Evolutionary conservation across 345 rosid genomes (phyloP).

Genomic region (Brassica incana): DNA sequence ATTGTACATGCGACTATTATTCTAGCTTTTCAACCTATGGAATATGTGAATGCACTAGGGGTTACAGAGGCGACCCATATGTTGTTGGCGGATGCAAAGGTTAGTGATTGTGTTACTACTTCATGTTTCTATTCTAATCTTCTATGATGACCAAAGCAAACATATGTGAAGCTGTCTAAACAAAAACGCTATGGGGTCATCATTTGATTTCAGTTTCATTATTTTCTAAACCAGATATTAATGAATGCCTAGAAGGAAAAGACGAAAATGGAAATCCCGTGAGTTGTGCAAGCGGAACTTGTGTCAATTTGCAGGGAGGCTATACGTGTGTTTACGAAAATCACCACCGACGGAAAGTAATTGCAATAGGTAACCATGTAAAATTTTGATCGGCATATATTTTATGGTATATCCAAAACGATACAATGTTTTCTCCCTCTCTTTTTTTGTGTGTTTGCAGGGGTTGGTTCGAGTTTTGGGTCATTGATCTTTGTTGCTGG

Average conservation of each 20-base stretch:
- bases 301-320: not conserved
- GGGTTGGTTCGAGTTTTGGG: not conserved
- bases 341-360: not conserved
- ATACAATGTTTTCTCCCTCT: not conserved
- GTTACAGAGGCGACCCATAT: not conserved
- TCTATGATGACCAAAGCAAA: not conserved
- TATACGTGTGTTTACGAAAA: not conserved
- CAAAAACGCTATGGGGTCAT: not conserved
- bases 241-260: not conserved
- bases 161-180: not conserved
- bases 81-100: not conserved
- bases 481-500: not conserved
- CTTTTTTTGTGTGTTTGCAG: not conserved
- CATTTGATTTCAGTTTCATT: not conserved
- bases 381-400: not conserved
- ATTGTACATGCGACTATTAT: not conserved
- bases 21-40: not conserved
- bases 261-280: not conserved
- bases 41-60: not conserved
- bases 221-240: not conserved
- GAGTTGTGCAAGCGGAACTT: fast-evolving
- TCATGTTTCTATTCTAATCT: not conserved
- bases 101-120: not conserved
- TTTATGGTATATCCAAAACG: not conserved
- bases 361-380: not conserved